These are phyloP conservation scores for Candida coleopterorum DNA, from an alignment of 805 yeast species.

Conservation along the genomic window DNA sequence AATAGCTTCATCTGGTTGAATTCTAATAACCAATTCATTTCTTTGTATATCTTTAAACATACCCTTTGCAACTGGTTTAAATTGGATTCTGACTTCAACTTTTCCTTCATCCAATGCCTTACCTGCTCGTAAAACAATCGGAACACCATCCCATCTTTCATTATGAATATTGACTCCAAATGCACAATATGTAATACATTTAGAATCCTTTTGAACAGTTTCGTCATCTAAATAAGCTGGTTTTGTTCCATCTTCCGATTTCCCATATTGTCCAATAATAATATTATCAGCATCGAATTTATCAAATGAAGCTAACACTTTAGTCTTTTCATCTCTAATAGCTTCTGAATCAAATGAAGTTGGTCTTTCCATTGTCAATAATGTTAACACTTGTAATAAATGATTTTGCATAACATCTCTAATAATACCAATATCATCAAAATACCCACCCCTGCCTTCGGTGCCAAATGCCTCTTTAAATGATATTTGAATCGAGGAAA, in stretches of 20 bases:
- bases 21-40: slow-evolving; percentile 88
- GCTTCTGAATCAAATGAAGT: slow-evolving; percentile 87
- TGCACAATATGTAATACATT: slow-evolving; percentile 91
- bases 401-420: slow-evolving; percentile 99
- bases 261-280: slow-evolving; percentile 82
- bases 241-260: slow-evolving; percentile 80
- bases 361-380: slow-evolving; percentile 95
- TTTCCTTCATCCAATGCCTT: slow-evolving; percentile 93
- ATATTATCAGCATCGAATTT: slow-evolving; percentile 62
- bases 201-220: slow-evolving; percentile 76
- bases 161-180: slow-evolving; percentile 71
- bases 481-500: slow-evolving; percentile 77
- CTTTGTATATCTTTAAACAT: slow-evolving; percentile 77
- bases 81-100: slow-evolving; percentile 93
- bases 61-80: slow-evolving; percentile 79
- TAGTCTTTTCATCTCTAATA: slow-evolving; percentile 93
- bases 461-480: slow-evolving; percentile 99
- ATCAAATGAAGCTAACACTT: slow-evolving; percentile 77
- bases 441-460: slow-evolving; percentile 98
- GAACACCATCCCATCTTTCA: slow-evolving; percentile 99
- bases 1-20: slow-evolving; percentile 93
- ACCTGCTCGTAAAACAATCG: slow-evolving; percentile 93
- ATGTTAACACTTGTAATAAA: slow-evolving; percentile 83
- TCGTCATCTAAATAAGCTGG: slow-evolving; percentile 92
- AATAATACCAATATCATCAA: slow-evolving; percentile 90